These are phyloP conservation scores for Senna siamea DNA, from an alignment of 306 rosid genomes.

Conservation along the genomic window DNA sequence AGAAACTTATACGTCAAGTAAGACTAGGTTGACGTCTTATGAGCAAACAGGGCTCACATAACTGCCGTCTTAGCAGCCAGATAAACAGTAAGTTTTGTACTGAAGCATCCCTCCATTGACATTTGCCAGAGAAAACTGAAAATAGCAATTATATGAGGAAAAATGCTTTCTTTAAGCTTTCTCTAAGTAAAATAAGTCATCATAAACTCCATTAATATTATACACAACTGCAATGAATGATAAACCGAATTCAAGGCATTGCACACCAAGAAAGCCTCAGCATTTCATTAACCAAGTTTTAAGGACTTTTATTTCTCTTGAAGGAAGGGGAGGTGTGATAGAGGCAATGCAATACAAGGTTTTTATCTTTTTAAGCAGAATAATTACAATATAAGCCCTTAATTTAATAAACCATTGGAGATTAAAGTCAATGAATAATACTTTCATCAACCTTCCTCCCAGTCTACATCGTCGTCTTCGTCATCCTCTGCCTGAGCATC, in stretches of 20 bases:
- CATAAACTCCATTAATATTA: too few species aligned
- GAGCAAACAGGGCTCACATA: too few species aligned
- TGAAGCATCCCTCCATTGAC: too few species aligned
- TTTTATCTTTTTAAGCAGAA: background rate
- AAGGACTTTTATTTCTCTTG: background rate
- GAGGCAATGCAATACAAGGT: background rate
- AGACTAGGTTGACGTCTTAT: too few species aligned
- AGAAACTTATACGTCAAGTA: too few species aligned
- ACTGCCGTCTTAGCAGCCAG: too few species aligned
- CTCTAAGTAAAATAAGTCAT: too few species aligned
- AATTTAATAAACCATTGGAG: background rate
- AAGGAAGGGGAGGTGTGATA: background rate
- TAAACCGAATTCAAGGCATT: background rate
- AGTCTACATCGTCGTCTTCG: slow-evolving; percentile 55
- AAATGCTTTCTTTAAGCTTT: too few species aligned
- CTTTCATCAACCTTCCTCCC: slow-evolving; percentile 70
- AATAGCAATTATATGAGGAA: too few species aligned
- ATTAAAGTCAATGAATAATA: background rate
- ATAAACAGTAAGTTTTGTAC: too few species aligned
- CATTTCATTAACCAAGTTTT: background rate
- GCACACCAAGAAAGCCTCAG: slow-evolving; percentile 8
- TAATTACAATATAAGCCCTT: background rate
- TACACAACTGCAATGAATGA: too few species aligned
- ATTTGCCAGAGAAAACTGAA: too few species aligned
- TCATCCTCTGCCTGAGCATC: slow-evolving; percentile 60